Base-by-base conservation (phyloP, 768 basidiomycete species). In the Tulasnella sp. region DNA sequence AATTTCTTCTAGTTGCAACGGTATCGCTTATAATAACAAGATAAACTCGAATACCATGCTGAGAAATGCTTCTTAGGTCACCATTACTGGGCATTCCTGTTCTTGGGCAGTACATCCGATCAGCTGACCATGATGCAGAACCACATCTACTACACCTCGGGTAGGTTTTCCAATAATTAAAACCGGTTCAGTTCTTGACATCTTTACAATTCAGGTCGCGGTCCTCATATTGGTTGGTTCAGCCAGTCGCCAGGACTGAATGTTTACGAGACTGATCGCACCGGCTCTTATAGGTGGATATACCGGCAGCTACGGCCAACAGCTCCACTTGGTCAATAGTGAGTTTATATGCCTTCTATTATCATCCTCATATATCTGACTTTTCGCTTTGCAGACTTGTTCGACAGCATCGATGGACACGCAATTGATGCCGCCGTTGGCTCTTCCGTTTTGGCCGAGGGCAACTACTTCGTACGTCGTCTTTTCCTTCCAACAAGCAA, bases 401-500 rank as follows among this genome's bases (percentile, higher is more conserved):
- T 5, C 14, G 28, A 69, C 28, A 37, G n/a, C 28, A 12, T 69
- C n/a, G 64, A 3, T 34, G 64, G 64, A 3, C 64, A 69, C 14
- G 64, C 64, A 8, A 37, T 69, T 12, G 64, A 69, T 37, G n/a
- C 64, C 11, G 34, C 14, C 14, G 34, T 37, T 5, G 14, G 14
- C 31, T 69, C 64, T 12, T 16, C 2, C 2, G 64, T 69, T 31
- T 31, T 69, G 14, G 34, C 64, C 9, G 64, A 69, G 11, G 64
- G 64, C 24, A 69, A 69, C 28, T 69, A 69, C 64, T 69, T 69
- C 64, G 64, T 69, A 18, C 64, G 64, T 69, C 34, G n/a, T 24
- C 44, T 60, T 54, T 60, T 24, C 8, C n/a, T 60, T 3, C 28
- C 58, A 9, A n/a, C 14, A 2, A 14, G 16, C 16, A 46, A 9